Evolutionary conservation across 2,329 filamentous ascomycete species (phyloP).

Genomic region (Phaeosphaeriaceae sp.): DNA sequence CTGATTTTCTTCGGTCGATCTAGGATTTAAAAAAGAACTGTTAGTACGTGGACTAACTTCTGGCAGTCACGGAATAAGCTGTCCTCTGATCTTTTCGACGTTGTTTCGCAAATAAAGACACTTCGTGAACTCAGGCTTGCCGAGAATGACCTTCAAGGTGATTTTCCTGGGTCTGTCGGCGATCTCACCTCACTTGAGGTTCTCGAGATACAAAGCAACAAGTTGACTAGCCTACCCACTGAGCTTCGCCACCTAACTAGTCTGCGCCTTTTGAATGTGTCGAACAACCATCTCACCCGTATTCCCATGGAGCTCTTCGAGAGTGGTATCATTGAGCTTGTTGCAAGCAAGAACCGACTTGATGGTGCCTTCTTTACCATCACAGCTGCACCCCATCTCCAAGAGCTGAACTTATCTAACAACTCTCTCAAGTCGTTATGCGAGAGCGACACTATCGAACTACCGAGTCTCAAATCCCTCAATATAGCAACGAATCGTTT

Average conservation of each 20-base stretch:
- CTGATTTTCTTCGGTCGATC: no score
- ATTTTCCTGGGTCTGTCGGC: constrained; percentile 67
- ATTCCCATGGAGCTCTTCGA: constrained; percentile 75
- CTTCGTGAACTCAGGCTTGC: constrained; percentile 83
- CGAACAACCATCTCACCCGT: constrained; percentile 76
- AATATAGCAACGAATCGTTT: constrained; percentile 84
- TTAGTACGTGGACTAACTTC: constrained; percentile 9
- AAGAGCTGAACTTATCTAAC: constrained; percentile 77
- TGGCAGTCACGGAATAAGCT: constrained; percentile 80
- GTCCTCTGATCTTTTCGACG: constrained; percentile 72
- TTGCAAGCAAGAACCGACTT: constrained; percentile 79
- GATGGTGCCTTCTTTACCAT: constrained; percentile 73
- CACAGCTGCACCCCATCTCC: constrained; percentile 67
- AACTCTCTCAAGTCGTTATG: constrained; percentile 71
- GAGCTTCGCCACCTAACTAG: constrained; percentile 70
- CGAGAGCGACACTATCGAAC: constrained; percentile 58
- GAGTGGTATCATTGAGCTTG: constrained; percentile 73
- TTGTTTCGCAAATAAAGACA: constrained; percentile 74
- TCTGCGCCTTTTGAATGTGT: constrained; percentile 79
- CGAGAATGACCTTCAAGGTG: constrained; percentile 38
- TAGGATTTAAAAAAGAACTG: no score
- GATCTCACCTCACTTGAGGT: constrained; percentile 74
- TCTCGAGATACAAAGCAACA: constrained; percentile 83
- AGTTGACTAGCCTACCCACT: constrained; percentile 73
- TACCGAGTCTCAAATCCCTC: constrained; percentile 77